A percentile compares a stretch with the other conserved stretches of the same genome.
Conservation (phyloP, 2,329 filamentous ascomycete species). For the Botrytis pseudocinerea region DNA sequence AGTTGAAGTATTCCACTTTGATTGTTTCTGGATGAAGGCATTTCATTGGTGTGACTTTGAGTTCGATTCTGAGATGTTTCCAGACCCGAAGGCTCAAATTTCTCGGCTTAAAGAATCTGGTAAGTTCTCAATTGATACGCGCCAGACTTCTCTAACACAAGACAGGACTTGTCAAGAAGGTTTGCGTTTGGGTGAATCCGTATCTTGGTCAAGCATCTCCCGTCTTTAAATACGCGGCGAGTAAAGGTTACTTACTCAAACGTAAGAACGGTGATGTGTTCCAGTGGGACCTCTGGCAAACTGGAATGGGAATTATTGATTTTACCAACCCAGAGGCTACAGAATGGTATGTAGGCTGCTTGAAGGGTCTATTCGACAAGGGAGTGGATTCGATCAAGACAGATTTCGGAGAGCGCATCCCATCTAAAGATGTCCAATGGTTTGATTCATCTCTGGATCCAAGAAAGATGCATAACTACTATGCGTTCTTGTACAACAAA, state of each 20-base stretch:
- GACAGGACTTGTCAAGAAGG: conserved; percentile 44
- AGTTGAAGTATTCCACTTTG: conserved; percentile 62
- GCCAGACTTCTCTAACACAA: neutral
- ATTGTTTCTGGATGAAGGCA: conserved; percentile 63
- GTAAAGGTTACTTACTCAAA: conserved; percentile 60
- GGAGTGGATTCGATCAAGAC: conserved; percentile 64
- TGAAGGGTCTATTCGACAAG: conserved; percentile 56
- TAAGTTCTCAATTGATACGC: conserved; percentile 19
- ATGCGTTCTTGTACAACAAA: conserved; percentile 62
- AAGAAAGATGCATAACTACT: conserved; percentile 64
- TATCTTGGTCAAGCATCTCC: conserved; percentile 62
- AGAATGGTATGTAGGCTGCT: conserved; percentile 54
- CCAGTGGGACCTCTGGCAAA: conserved; percentile 66
- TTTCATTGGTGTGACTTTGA: conserved; percentile 67
- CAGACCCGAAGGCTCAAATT: conserved; percentile 57
- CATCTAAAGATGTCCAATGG: conserved; percentile 55
- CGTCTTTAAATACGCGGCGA: conserved; percentile 55
- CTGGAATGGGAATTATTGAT: conserved; percentile 62
- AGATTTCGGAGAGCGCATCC: conserved; percentile 64
- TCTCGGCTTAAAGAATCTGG: conserved; percentile 52
- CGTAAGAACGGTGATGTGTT: conserved; percentile 59
- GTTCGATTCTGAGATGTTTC: conserved; percentile 59
- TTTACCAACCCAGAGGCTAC: conserved; percentile 62
- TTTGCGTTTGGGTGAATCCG: conserved; percentile 64
- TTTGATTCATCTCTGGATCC: conserved; percentile 52